phyloP scores from a whole-genome alignment of 2,329 filamentous ascomycete species.

The Claviceps sp. region DNA sequence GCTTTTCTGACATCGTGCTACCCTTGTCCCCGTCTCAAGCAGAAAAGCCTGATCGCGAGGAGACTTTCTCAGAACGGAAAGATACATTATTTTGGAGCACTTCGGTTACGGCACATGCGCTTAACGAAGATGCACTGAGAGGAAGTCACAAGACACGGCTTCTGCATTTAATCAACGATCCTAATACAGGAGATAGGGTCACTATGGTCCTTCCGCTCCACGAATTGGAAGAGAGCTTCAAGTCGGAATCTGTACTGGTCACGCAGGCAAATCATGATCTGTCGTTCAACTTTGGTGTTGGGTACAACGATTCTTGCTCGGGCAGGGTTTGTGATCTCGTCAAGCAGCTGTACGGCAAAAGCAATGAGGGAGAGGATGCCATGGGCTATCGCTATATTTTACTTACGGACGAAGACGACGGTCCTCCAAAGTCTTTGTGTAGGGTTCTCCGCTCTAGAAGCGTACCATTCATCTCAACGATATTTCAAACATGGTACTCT shows the following conservation, averaged over 20 bases:
- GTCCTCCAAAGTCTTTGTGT: slow-evolving; percentile 45
- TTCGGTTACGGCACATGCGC: slow-evolving; percentile 43
- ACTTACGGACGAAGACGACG: slow-evolving; percentile 57
- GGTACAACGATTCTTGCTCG: slow-evolving; percentile 42
- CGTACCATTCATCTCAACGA: slow-evolving; percentile 55
- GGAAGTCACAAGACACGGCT: slow-evolving; percentile 58
- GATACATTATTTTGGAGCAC: slow-evolving; percentile 63
- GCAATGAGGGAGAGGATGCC: slow-evolving; percentile 30
- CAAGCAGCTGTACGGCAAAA: slow-evolving; percentile 18
- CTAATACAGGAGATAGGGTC: slow-evolving; percentile 33
- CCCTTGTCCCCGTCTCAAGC: slow-evolving; percentile 36
- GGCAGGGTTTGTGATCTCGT: slow-evolving; percentile 22
- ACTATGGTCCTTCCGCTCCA: slow-evolving; percentile 42
- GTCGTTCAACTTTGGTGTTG: slow-evolving; percentile 45
- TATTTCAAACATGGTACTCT: slow-evolving; percentile 72
- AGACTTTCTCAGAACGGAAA: slow-evolving; percentile 46
- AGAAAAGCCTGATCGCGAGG: slow-evolving; percentile 29
- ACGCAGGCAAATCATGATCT: slow-evolving; percentile 39
- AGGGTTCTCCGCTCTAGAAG: slow-evolving; percentile 51
- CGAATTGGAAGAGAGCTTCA: slow-evolving; percentile 26
- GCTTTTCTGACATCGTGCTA: slow-evolving; percentile 66
- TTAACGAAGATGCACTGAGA: slow-evolving; percentile 41
- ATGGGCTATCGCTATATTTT: slow-evolving; percentile 59
- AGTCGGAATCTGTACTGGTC: slow-evolving; percentile 41
- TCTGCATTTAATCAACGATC: slow-evolving; percentile 52